Percentiles rank a stretch among this genome's conserved stretches.
phyloP scores from a whole-genome alignment of 495 filamentous ascomycete genomes.

The Penicillium nucicola region DNA sequence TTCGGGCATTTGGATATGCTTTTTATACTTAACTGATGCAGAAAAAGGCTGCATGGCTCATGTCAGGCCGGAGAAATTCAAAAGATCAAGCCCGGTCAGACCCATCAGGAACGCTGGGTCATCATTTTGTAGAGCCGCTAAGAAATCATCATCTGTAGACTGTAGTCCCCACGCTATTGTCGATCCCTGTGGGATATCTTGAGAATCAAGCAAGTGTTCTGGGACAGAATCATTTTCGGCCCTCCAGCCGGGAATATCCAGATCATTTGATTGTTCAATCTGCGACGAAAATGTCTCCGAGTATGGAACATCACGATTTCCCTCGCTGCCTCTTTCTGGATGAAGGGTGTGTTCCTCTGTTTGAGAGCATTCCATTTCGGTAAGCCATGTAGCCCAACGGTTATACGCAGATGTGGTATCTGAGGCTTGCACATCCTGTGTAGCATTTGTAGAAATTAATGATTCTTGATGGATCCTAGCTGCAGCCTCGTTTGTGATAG shows the following conservation, averaged over 20 bases:
- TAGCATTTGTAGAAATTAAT: neutral
- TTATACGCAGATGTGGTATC: conserved; percentile 4
- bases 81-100: conserved; percentile 19
- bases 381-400: conserved; percentile 15
- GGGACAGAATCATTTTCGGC: neutral
- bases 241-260: neutral
- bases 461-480: conserved; percentile 5
- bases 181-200: neutral
- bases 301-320: neutral
- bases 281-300: neutral
- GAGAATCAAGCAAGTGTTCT: neutral
- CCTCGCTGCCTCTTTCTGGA: neutral
- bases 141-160: neutral
- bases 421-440: neutral
- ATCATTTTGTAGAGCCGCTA: conserved; percentile 10
- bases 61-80: conserved; percentile 19
- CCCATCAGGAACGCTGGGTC: conserved; percentile 23
- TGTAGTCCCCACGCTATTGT: neutral
- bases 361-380: neutral
- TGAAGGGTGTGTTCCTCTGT: neutral
- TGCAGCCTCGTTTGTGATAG: conserved; percentile 22
- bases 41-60: neutral
- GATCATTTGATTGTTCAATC: neutral
- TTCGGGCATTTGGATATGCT: too few relatives aligned
- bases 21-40: too few relatives aligned